Percentiles rank a stretch among this genome's conserved stretches.
Evolutionary conservation across 1,139 yeast species (phyloP).

Genomic region (Torulaspora pretoriensis): DNA sequence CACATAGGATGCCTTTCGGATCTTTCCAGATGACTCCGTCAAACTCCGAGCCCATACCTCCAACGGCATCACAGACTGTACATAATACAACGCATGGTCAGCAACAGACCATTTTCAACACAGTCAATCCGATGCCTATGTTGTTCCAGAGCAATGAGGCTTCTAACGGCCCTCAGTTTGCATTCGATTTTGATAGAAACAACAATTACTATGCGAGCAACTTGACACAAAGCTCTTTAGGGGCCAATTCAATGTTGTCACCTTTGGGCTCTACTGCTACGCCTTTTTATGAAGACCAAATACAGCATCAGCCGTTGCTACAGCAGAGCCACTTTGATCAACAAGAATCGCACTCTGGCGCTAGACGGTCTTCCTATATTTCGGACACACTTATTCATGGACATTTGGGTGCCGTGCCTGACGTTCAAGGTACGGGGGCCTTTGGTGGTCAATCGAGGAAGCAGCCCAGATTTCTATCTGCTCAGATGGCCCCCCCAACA

Average conservation of each 20-base stretch:
- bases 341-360: constrained; percentile 15
- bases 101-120: constrained; percentile 8
- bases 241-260: constrained; percentile 2
- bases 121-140: constrained; percentile 4
- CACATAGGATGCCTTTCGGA: constrained; percentile 11
- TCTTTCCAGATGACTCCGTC: constrained; percentile 18
- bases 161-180: constrained; percentile 5
- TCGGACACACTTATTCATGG: constrained; percentile 33
- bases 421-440: constrained; percentile 1
- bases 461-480: background rate
- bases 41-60: constrained; percentile 16
- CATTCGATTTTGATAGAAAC: constrained; percentile 12
- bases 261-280: constrained; percentile 1
- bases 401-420: constrained; percentile 12
- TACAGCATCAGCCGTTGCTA: constrained; percentile 12
- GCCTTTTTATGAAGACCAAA: constrained; percentile 11
- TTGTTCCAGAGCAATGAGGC: constrained; percentile 1
- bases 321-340: constrained; percentile 4
- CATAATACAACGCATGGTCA: constrained; percentile 3
- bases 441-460: constrained; percentile 2
- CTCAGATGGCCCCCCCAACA: constrained; percentile 11
- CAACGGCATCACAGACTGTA: constrained; percentile 6
- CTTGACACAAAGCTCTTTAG: background rate
- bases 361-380: constrained; percentile 35
- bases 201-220: constrained; percentile 14